Evolutionary conservation across 208 protist genomes (phyloP).

Genomic region (Leishmania turanica): DNA sequence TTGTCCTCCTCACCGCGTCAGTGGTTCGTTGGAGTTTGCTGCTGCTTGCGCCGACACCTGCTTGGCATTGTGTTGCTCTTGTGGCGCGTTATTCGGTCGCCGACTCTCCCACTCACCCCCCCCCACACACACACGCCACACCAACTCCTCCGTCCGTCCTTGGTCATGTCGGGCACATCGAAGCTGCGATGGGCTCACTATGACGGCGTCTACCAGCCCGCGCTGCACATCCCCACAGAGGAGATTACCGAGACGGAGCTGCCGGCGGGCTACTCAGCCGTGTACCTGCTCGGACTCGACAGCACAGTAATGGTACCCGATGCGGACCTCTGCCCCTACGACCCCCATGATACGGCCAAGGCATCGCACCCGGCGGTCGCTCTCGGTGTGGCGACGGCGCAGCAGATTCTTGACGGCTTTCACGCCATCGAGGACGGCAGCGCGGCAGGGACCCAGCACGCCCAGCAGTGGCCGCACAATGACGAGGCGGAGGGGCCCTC

Average conservation of each 20-base stretch:
- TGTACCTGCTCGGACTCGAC: constrained; percentile 79
- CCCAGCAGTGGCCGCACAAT: neutral
- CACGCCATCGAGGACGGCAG: constrained; percentile 11
- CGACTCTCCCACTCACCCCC: neutral
- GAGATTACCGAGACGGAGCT: constrained; percentile 43
- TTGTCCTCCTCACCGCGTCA: too few relatives aligned
- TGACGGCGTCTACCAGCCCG: constrained; percentile 74
- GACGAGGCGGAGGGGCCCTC: neutral
- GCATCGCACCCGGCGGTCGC: constrained; percentile 51
- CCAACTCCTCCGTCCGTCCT: neutral
- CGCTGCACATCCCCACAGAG: constrained; percentile 45
- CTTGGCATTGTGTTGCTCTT: neutral
- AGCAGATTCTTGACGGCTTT: constrained; percentile 51
- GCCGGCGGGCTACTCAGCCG: constrained; percentile 48
- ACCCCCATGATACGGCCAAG: constrained; percentile 51
- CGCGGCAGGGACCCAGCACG: neutral
- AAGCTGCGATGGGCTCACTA: constrained; percentile 79
- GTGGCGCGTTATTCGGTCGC: too few relatives aligned
- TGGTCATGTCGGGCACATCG: constrained; percentile 17
- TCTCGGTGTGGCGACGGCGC: constrained; percentile 55
- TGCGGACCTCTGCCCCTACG: constrained; percentile 55
- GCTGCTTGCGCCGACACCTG: too few relatives aligned
- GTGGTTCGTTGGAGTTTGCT: too few relatives aligned
- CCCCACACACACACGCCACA: neutral
- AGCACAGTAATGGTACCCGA: constrained; percentile 58